phyloP scores from a whole-genome alignment of 192 early-diverging fungal species.

The Chytriomyces hyalinus region DNA sequence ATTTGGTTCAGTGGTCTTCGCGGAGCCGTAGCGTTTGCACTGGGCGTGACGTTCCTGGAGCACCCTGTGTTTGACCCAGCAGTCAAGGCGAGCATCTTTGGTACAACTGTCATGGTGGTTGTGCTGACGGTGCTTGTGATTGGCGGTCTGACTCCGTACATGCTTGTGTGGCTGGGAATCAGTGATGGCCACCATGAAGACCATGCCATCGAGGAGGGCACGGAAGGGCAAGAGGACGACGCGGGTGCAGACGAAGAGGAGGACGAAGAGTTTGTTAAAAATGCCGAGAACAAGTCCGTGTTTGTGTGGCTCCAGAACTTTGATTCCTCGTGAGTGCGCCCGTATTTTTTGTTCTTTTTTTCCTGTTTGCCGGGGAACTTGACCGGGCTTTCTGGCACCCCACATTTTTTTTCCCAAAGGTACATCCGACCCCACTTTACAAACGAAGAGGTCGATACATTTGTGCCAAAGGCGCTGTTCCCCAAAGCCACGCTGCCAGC shows the following conservation, averaged over 20 bases:
- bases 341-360: neutral
- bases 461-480: constrained; percentile 37
- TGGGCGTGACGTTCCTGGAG: constrained; percentile 64
- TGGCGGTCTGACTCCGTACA: constrained; percentile 63
- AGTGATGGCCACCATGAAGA: constrained; percentile 29
- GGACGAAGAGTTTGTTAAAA: constrained; percentile 27
- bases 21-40: constrained; percentile 67
- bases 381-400: neutral
- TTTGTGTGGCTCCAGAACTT: constrained; percentile 56
- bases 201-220: constrained; percentile 6
- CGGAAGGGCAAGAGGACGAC: constrained; percentile 43
- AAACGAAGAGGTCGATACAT: constrained; percentile 33
- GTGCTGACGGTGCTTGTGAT: constrained; percentile 61
- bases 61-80: constrained; percentile 53
- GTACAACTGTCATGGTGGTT: constrained; percentile 65
- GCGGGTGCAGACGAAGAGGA: constrained; percentile 39
- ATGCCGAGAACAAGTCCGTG: constrained; percentile 45
- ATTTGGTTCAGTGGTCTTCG: constrained; percentile 69
- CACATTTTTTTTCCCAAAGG: constrained; percentile 20
- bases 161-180: constrained; percentile 59
- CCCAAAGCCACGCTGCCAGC: constrained; percentile 27
- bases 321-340: constrained; percentile 49
- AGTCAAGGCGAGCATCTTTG: constrained; percentile 62
- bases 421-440: constrained; percentile 59
- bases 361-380: neutral